Evolutionary conservation across 2,329 filamentous ascomycete genomes (phyloP), one percentile per base, ranked within the genome.

Genomic region (Trichoderma sp.): DNA sequence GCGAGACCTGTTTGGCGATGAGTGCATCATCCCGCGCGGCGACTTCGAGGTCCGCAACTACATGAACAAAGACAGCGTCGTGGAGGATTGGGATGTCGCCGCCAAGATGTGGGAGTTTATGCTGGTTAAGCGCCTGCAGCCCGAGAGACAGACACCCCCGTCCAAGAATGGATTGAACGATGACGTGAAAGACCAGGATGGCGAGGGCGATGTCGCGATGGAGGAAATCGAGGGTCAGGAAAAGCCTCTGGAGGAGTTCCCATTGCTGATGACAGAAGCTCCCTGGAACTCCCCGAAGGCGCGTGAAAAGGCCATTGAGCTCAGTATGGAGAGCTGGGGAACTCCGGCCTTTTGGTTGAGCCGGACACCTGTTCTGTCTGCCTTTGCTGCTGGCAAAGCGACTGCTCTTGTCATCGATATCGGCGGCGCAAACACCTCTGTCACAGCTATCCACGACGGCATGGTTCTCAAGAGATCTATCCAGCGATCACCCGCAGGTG

Each of bases 301-400:
- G 73, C 88, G 97, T 73, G 96, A 99, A 84, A 97, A 96, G 88
- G 91, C 92, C 53, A 95, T 98, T 77, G 96, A 99, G 84, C 90
- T 98, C 74, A 94, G 94, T 72, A 98, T 99, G 91, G 96, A 99
- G 86, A 93, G 90, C 79, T 99, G 96, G 94, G 95, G 94, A 32
- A 92, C 92, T 70, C 96, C 96, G 20, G 96, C 96, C 6, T 98
- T 98, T 82, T 99, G 95, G 88, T 86, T 98, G 73, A 93, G 93
- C 74, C 91, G 93, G 78, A 97, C 91, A 68, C 94, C 95, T 30
- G 95, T 98, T 57, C 88, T 98, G 79, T 91, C 95, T 69, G 93
- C 95, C 23, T 98, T 98, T 79, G 94, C 94, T 20, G 92, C 94
- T 17, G 96, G 96, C 74, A 98, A 98, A 83, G 92, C 95, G 0